A percentile compares a stretch with the other conserved stretches of the same genome.
phyloP scores from a whole-genome alignment of 2,329 filamentous ascomycete species.

The Corinectria fuckeliana region DNA sequence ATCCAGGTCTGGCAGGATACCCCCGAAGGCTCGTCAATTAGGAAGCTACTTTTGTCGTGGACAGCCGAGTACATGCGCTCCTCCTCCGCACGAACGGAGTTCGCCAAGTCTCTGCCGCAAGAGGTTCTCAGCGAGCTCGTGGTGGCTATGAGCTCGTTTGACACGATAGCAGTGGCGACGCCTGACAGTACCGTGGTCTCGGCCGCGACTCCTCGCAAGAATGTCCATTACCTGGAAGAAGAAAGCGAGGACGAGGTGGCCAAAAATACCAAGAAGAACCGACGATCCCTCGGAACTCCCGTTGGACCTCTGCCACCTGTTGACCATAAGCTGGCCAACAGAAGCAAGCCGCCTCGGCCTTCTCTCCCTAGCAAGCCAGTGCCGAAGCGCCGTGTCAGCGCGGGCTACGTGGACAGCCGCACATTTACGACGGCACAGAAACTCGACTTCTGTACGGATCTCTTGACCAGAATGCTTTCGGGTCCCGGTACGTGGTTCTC shows the following conservation, averaged over 20 bases:
- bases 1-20: constrained; percentile 69
- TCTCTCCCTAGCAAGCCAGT: constrained; percentile 45
- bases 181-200: constrained; percentile 26
- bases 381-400: constrained; percentile 45
- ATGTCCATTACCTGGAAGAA: constrained; percentile 57
- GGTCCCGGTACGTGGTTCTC: constrained; percentile 58
- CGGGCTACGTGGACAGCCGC: constrained; percentile 40
- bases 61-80: constrained; percentile 68
- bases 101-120: constrained; percentile 66
- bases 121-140: constrained; percentile 69
- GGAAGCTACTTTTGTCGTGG: constrained; percentile 65
- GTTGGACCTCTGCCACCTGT: constrained; percentile 15
- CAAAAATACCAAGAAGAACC: constrained; percentile 47
- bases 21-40: constrained; percentile 64
- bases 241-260: constrained; percentile 49
- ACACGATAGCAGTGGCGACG: constrained; percentile 32
- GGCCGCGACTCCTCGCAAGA: constrained; percentile 47
- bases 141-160: constrained; percentile 64
- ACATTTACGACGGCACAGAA: constrained; percentile 52
- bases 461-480: constrained; percentile 65
- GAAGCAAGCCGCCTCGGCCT: constrained; percentile 38
- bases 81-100: constrained; percentile 61
- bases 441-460: constrained; percentile 63
- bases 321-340: constrained; percentile 34
- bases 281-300: constrained; percentile 44